Percentiles rank a stretch among this genome's conserved stretches.
Evolutionary conservation across 2,329 filamentous ascomycete species (phyloP).

Genomic region (Colletotrichum sp.): DNA sequence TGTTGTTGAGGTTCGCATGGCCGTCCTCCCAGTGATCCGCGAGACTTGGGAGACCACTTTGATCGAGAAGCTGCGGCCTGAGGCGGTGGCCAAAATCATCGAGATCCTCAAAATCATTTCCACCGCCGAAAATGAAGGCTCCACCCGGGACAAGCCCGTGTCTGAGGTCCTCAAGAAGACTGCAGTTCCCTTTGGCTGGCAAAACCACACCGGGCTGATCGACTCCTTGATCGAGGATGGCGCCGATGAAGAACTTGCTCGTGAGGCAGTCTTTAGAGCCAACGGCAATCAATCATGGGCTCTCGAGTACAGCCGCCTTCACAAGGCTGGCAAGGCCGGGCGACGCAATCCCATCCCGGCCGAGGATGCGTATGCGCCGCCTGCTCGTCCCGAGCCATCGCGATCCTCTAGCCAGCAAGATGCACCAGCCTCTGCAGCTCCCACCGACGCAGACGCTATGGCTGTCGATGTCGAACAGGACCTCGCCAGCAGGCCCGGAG

Average conservation of each 20-base stretch:
- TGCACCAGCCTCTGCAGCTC: constrained; percentile 4
- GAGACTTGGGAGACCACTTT: constrained; percentile 86
- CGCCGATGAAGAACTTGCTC: constrained; percentile 66
- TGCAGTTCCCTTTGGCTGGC: constrained; percentile 53
- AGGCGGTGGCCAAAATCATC: constrained; percentile 79
- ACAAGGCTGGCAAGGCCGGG: constrained; percentile 61
- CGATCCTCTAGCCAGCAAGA: constrained; percentile 27
- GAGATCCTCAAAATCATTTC: constrained; percentile 83
- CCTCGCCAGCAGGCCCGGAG: constrained; percentile 6
- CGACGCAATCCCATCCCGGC: constrained; percentile 71
- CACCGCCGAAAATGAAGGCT: constrained; percentile 77
- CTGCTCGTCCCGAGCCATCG: constrained; percentile 28
- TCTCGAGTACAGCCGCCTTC: constrained; percentile 76
- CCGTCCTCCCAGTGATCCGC: constrained; percentile 76
- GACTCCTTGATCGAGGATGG: constrained; percentile 46
- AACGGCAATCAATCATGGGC: constrained; percentile 68
- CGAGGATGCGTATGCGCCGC: constrained; percentile 53
- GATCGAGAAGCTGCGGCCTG: constrained; percentile 79
- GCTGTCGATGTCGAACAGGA: constrained; percentile 32
- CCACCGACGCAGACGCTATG: constrained; percentile 32
- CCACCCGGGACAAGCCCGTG: constrained; percentile 21
- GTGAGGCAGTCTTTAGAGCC: constrained; percentile 84
- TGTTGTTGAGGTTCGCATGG: constrained; percentile 82
- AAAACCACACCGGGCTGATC: not conserved
- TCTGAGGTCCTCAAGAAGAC: constrained; percentile 50